phyloP scores from a whole-genome alignment of 306 rosid species.

The Phaseolus lunatus region DNA sequence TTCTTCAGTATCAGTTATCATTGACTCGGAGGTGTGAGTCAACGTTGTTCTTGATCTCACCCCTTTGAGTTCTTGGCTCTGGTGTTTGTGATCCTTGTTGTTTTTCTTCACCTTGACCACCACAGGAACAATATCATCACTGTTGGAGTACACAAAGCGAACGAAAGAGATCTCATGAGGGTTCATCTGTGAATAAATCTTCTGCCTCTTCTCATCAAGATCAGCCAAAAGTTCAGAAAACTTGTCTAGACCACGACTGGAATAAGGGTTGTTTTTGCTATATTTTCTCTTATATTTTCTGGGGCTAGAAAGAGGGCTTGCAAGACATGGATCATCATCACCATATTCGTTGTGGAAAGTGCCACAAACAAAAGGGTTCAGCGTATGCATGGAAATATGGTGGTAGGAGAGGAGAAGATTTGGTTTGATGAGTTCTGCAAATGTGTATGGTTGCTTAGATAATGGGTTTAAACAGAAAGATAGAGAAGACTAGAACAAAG shows the following conservation, averaged over 20 bases:
- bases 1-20: constrained; percentile 31
- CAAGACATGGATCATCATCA: constrained; percentile 46
- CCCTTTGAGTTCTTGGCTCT: constrained; percentile 50
- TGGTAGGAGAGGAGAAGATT: neutral
- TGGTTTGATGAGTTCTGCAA: constrained; percentile 25
- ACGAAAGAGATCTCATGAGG: constrained; percentile 68
- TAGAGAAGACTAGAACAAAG: constrained; percentile 38
- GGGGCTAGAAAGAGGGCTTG: constrained; percentile 56
- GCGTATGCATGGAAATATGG: constrained; percentile 47
- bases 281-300: constrained; percentile 50
- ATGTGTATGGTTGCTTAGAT: neutral
- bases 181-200: constrained; percentile 65
- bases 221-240: constrained; percentile 82
- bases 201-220: constrained; percentile 76
- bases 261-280: constrained; percentile 68
- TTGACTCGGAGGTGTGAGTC: constrained; percentile 3
- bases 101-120: constrained; percentile 74
- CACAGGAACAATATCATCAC: constrained; percentile 77
- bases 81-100: constrained; percentile 52
- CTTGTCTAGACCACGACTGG: constrained; percentile 82
- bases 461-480: constrained; percentile 31
- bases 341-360: constrained; percentile 49
- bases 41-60: constrained; percentile 41
- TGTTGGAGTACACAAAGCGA: constrained; percentile 68
- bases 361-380: constrained; percentile 67